A percentile compares a stretch with the other conserved stretches of the same genome.
These are phyloP conservation scores for Solanum chiquidenum DNA, from an alignment of 257 asterid species.

Conservation along the genomic window DNA sequence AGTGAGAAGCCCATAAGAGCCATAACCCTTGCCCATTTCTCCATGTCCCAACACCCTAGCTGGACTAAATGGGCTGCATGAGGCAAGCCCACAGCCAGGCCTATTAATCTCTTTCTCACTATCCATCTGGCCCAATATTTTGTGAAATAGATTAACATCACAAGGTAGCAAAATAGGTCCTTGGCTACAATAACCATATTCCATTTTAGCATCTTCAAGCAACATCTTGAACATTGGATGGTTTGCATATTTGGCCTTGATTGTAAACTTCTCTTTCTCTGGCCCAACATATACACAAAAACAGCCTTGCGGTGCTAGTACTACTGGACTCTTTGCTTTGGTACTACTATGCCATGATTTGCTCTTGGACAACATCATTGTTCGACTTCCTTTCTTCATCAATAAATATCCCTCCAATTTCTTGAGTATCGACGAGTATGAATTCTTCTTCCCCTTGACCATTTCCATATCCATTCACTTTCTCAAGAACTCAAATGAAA, in stretches of 20 bases:
- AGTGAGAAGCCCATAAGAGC: conserved; percentile 4
- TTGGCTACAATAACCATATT: conserved; percentile 38
- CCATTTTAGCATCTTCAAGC: conserved; percentile 61
- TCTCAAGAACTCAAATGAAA: not conserved
- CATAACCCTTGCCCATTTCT: not conserved
- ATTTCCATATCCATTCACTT: not conserved
- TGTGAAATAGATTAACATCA: conserved; percentile 39
- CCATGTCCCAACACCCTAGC: not conserved
- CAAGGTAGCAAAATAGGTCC: conserved; percentile 57
- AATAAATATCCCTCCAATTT: not conserved
- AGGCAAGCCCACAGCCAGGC: not conserved
- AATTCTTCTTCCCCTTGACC: not conserved
- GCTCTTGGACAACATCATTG: conserved; percentile 4
- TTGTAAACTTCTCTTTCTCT: conserved; percentile 30
- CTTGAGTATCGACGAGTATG: not conserved
- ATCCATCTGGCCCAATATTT: conserved; percentile 43
- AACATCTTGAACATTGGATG: conserved; percentile 54
- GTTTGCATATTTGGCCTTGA: conserved; percentile 30
- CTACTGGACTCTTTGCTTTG: not conserved
- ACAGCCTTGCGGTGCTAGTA: conserved; percentile 41
- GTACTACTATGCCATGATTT: conserved; percentile 4
- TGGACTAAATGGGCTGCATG: conserved; percentile 15
- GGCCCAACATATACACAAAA: conserved; percentile 59
- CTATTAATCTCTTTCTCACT: not conserved
- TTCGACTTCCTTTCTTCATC: not conserved